These are phyloP conservation scores for Russula earlei DNA, from an alignment of 768 basidiomycete species.

Conservation along the genomic window DNA sequence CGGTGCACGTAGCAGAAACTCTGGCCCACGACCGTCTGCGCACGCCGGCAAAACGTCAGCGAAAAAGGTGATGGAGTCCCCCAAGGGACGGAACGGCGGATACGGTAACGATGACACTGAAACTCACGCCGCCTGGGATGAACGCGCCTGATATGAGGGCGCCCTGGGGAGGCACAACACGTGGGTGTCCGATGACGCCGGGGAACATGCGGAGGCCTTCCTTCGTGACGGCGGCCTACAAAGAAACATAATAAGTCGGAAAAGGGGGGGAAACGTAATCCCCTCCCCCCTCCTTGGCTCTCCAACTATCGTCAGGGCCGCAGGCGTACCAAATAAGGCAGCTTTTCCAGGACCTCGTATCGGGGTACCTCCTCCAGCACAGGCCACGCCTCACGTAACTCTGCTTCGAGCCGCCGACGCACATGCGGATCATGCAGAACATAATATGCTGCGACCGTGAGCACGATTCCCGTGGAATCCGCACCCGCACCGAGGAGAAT, in stretches of 20 bases:
- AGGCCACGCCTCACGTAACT: slow-evolving; percentile 34
- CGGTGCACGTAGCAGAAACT: slow-evolving; percentile 32
- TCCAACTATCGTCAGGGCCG: no score
- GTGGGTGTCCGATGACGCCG: slow-evolving; percentile 33
- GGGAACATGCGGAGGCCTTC: slow-evolving; percentile 36
- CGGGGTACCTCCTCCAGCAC: slow-evolving; percentile 26
- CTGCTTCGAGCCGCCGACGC: slow-evolving; percentile 25
- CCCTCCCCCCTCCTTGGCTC: no score
- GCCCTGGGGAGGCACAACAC: slow-evolving; percentile 31
- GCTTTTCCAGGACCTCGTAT: slow-evolving; percentile 33
- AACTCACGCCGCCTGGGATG: slow-evolving; percentile 33
- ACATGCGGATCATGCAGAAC: slow-evolving; percentile 28
- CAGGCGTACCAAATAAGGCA: slow-evolving; percentile 40
- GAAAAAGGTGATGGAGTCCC: no score
- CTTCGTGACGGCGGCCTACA: slow-evolving; percentile 39
- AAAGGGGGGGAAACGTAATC: no score
- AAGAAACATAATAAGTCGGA: no score
- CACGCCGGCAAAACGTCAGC: no score
- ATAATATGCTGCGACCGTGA: slow-evolving; percentile 31
- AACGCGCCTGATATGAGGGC: slow-evolving; percentile 28
- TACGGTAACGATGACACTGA: not conserved
- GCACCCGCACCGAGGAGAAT: slow-evolving; percentile 33
- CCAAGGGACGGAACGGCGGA: no score
- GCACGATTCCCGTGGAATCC: slow-evolving; percentile 36
- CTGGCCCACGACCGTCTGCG: slow-evolving; percentile 35